These are phyloP conservation scores for Colletotrichum navitas DNA, from an alignment of 2,329 filamentous ascomycete species.

Conservation along the genomic window DNA sequence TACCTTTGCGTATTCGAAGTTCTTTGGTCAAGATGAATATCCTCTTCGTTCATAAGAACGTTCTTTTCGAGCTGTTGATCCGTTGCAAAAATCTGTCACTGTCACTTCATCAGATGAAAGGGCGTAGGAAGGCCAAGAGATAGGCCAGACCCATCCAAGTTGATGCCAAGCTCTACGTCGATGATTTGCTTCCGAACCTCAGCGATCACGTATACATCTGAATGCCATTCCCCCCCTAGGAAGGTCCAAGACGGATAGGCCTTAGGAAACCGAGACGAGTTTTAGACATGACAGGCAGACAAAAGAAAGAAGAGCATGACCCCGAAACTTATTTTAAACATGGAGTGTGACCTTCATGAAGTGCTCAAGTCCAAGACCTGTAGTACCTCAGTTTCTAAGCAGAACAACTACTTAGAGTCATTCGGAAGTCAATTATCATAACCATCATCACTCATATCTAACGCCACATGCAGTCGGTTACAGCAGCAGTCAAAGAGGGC, in stretches of 20 bases:
- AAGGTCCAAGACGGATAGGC: background rate
- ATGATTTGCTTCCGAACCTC: conserved; percentile 3
- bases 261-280: background rate
- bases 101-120: background rate
- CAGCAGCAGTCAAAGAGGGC: conserved; percentile 4
- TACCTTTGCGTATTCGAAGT: background rate
- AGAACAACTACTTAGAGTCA: background rate
- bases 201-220: background rate
- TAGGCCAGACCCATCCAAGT: background rate
- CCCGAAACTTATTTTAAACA: conserved; percentile 1
- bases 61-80: background rate
- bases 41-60: background rate
- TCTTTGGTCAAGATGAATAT: background rate
- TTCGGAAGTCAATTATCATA: background rate
- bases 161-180: background rate
- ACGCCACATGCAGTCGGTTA: background rate
- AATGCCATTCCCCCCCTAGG: conserved; percentile 1
- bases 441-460: background rate
- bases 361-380: background rate
- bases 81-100: background rate
- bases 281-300: background rate
- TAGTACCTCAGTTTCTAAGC: background rate
- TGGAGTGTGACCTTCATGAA: background rate
- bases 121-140: background rate
- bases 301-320: conserved; percentile 11